Evolutionary conservation across 495 filamentous ascomycete genomes (phyloP).

Genomic region (Hyphodiscus hymeniophilus): DNA sequence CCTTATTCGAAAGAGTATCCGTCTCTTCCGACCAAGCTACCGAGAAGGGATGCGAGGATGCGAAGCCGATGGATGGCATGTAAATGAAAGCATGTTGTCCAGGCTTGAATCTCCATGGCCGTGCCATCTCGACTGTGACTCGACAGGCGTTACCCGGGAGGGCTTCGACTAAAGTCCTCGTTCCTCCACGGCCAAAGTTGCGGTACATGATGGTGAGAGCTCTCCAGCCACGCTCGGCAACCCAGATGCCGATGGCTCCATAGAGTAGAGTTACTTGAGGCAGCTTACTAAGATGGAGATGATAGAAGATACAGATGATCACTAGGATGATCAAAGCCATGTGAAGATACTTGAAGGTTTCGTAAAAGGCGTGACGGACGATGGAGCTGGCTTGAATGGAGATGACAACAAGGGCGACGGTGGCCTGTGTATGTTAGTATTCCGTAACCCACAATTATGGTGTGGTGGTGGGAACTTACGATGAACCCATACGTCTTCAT

Average conservation of each 20-base stretch:
- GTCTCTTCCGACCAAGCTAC: constrained; percentile 55
- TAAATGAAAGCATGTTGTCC: constrained; percentile 80
- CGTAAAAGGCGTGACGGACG: constrained; percentile 83
- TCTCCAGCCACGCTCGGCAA: constrained; percentile 52
- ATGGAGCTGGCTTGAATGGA: constrained; percentile 64
- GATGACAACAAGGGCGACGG: constrained; percentile 54
- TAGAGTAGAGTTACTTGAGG: constrained; percentile 55
- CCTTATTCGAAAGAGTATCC: constrained; percentile 36
- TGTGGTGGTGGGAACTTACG: constrained; percentile 31
- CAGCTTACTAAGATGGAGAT: constrained; percentile 53
- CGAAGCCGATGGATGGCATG: constrained; percentile 64
- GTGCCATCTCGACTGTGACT: constrained; percentile 70
- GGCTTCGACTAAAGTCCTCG: constrained; percentile 50
- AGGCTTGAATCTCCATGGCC: constrained; percentile 62
- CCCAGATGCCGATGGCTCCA: constrained; percentile 55
- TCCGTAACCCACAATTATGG: background rate
- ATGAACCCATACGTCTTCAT: constrained; percentile 47
- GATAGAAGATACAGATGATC: constrained; percentile 60
- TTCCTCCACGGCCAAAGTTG: constrained; percentile 58
- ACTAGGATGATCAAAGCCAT: constrained; percentile 57
- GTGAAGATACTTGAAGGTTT: constrained; percentile 74
- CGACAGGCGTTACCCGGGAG: constrained; percentile 57
- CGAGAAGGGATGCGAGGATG: constrained; percentile 61
- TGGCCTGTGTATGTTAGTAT: constrained; percentile 33
- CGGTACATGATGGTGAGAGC: constrained; percentile 48